Evolutionary conservation across 2,329 filamentous ascomycete species (phyloP).

Genomic region (Aspergillus sp.): DNA sequence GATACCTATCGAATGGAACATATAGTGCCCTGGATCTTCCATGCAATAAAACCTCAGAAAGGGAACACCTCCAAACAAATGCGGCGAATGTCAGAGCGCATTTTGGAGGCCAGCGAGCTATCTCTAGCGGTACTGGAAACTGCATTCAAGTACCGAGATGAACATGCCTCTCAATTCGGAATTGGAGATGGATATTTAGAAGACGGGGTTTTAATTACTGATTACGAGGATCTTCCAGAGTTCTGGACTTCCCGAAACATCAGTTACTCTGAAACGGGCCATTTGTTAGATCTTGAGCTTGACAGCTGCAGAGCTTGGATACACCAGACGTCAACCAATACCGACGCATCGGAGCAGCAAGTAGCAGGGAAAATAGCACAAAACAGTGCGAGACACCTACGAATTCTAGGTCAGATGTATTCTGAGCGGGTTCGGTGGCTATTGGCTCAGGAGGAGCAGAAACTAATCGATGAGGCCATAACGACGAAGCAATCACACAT

Average conservation of each 20-base stretch:
- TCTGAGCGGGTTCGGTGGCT: slow-evolving; percentile 61
- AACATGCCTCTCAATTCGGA: slow-evolving; percentile 70
- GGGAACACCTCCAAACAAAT: slow-evolving; percentile 58
- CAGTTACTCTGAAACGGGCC: slow-evolving; percentile 38
- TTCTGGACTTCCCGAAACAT: slow-evolving; percentile 76
- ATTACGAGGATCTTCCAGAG: slow-evolving; percentile 69
- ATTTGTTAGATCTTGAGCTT: slow-evolving; percentile 42
- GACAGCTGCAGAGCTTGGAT: slow-evolving; percentile 42
- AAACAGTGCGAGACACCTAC: slow-evolving; percentile 56
- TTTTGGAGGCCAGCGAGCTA: slow-evolving; percentile 73
- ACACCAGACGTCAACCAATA: slow-evolving; percentile 30
- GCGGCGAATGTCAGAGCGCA: slow-evolving; percentile 44
- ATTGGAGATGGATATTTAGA: slow-evolving; percentile 66
- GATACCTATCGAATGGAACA: slow-evolving; percentile 71
- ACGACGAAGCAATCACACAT: slow-evolving; percentile 46
- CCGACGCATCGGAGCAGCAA: slow-evolving; percentile 33
- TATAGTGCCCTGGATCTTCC: slow-evolving; percentile 76
- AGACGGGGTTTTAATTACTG: slow-evolving; percentile 61
- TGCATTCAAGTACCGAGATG: slow-evolving; percentile 69
- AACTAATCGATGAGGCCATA: slow-evolving; percentile 49
- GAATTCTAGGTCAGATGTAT: slow-evolving; percentile 58
- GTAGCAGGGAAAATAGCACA: slow-evolving; percentile 50
- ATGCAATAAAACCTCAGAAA: slow-evolving; percentile 71
- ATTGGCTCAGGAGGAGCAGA: slow-evolving; percentile 51
- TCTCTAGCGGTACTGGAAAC: slow-evolving; percentile 64